Percentiles rank a stretch among this genome's conserved stretches.
Conservation (phyloP, 1,139 yeast genomes). For the Yamadazyma diospyri region DNA sequence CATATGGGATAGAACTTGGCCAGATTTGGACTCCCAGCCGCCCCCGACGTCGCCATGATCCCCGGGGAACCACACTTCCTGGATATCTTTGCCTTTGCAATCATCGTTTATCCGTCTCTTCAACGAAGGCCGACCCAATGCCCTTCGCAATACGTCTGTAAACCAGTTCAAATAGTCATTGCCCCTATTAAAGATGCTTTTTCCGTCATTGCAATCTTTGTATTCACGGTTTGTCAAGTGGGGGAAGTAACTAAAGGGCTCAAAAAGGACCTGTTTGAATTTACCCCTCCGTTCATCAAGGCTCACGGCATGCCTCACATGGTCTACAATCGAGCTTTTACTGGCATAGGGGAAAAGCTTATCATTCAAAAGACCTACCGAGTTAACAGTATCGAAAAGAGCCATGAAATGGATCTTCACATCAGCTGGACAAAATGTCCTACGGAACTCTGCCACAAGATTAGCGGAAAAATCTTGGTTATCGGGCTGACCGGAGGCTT, state of each 20-base stretch:
- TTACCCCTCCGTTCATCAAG: slow-evolving; percentile 63
- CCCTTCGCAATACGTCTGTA: slow-evolving; percentile 2
- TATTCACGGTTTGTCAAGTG: slow-evolving; percentile 22
- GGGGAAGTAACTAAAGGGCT: slow-evolving; percentile 29
- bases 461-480: slow-evolving; percentile 29
- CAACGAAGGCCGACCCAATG: slow-evolving; percentile 8
- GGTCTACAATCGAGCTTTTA: slow-evolving; percentile 47
- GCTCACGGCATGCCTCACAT: slow-evolving; percentile 63
- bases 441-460: slow-evolving; percentile 48
- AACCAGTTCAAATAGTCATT: slow-evolving; percentile 4
- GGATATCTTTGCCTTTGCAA: slow-evolving; percentile 30
- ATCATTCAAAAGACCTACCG: slow-evolving; percentile 58
- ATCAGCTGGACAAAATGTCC: slow-evolving; percentile 44
- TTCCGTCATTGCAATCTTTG: slow-evolving; percentile 11
- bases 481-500: slow-evolving; percentile 54
- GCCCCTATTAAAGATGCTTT: slow-evolving; percentile 4
- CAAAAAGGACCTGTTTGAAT: slow-evolving; percentile 53
- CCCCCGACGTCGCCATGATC: slow-evolving; percentile 69
- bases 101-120: slow-evolving; percentile 7
- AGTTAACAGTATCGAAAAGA: slow-evolving; percentile 63
- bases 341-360: slow-evolving; percentile 55
- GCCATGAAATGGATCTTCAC: slow-evolving; percentile 57
- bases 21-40: slow-evolving; percentile 54
- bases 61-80: slow-evolving; percentile 64
- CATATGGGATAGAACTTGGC: slow-evolving; percentile 29